Conservation (phyloP, 805 yeast genomes). For the Debaryomyces maramus region DNA sequence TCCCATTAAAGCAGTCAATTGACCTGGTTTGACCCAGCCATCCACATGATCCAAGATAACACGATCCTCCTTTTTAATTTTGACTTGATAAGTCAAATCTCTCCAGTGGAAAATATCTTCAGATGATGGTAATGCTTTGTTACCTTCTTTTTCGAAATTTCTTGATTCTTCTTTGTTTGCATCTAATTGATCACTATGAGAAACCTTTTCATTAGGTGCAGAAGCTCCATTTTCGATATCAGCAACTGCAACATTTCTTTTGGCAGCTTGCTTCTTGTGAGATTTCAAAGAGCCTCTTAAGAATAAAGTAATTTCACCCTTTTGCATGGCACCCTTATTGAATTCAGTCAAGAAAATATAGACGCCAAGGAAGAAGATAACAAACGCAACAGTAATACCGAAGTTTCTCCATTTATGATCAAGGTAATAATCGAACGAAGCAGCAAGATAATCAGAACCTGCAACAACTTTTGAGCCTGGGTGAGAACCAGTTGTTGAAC, state of each 20-base stretch:
- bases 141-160: slow-evolving; percentile 23
- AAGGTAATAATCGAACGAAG: slow-evolving; percentile 51
- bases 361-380: slow-evolving; percentile 39
- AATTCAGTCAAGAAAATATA: slow-evolving; percentile 36
- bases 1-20: slow-evolving; percentile 81
- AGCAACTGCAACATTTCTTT: slow-evolving; percentile 10
- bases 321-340: slow-evolving; percentile 46
- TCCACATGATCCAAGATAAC: slow-evolving; percentile 40
- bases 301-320: slow-evolving; percentile 40
- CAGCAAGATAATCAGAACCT: slow-evolving; percentile 58
- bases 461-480: slow-evolving; percentile 53
- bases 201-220: slow-evolving; percentile 24
- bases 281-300: slow-evolving; percentile 30
- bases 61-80: slow-evolving; percentile 37
- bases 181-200: slow-evolving; percentile 28
- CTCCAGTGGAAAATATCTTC: slow-evolving; percentile 36
- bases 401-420: slow-evolving; percentile 78
- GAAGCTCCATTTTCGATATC: slow-evolving; percentile 21
- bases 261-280: slow-evolving; percentile 21
- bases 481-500: slow-evolving; percentile 60
- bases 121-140: slow-evolving; percentile 7
- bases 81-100: slow-evolving; percentile 36
- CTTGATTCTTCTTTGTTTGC: slow-evolving; percentile 22
- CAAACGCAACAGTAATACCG: slow-evolving; percentile 61
- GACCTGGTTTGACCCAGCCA: slow-evolving; percentile 81